phyloP scores from a whole-genome alignment of 306 rosid species.

The Rosa multiflora region DNA sequence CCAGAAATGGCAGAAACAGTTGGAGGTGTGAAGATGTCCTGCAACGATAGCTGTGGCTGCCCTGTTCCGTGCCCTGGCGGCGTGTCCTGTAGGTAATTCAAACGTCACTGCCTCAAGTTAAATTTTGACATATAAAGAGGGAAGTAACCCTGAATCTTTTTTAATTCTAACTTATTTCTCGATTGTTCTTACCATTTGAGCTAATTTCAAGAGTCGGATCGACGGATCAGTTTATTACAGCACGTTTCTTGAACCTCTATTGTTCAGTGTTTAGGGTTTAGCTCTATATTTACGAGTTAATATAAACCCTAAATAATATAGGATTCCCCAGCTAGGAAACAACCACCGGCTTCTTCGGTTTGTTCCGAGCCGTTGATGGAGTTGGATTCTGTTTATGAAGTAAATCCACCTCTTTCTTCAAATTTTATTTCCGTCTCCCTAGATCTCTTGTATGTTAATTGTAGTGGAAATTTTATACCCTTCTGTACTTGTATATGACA shows the following conservation, averaged over 20 bases:
- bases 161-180: no score
- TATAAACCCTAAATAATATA: not conserved
- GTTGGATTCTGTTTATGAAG: not conserved
- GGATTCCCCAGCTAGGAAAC: not conserved
- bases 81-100: constrained; percentile 13
- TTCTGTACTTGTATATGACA: constrained; percentile 2
- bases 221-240: not conserved
- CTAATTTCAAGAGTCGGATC: not conserved
- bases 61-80: constrained; percentile 32
- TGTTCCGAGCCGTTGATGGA: not conserved
- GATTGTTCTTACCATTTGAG: not conserved
- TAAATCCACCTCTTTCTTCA: not conserved
- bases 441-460: not conserved
- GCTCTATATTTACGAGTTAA: not conserved
- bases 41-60: constrained; percentile 32
- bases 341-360: not conserved
- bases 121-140: not conserved
- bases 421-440: not conserved
- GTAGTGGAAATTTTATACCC: not conserved
- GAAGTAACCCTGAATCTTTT: not conserved
- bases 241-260: not conserved
- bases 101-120: not conserved
- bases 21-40: constrained; percentile 4
- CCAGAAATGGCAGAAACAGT: constrained; percentile 13
- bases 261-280: not conserved